Base-by-base conservation (phyloP, 1,284 basidiomycete genomes). In the Sphagnurus paluster region DNA sequence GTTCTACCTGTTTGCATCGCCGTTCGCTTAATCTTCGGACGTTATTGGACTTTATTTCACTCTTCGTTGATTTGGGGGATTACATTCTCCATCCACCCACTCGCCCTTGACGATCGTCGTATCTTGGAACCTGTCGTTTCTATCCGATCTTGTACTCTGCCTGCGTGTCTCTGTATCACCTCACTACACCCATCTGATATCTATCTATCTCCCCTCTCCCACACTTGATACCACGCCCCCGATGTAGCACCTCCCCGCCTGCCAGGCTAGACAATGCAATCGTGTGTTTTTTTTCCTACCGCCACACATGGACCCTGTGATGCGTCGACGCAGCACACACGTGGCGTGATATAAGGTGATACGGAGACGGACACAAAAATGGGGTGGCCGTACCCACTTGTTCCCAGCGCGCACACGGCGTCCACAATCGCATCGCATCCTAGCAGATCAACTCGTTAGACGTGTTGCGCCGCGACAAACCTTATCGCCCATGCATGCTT, bases 111-210 rank as follows among this genome's bases (percentile, higher is more conserved):
- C 30, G 11, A 39, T 41, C 28, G n/a, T n/a, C 24, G 34, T 37
- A 55, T 57, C 56, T 62, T 63, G 58, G 58, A 58, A 54, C 46
- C 50, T 47, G 35, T 51, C 49, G 28, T 53, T 55, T 29, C n/a
- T n/a, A n/a, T n/a, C 41, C 23, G 39, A 39, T 44, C 44, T 57
- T 56, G 55, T 53, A 50, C 51, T 38, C 45, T 43, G 19, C 43
- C 11, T 45, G 36, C 49, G 39, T 52, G 54, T 60, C 56, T 58
- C 59, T 59, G 58, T 56, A 53, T 37, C 17, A 20, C 21, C 13
- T 23, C 17, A 35, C 21, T 34, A 25, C 23, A 23, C 33, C 25
- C 39, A 41, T 42, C 33, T n/a, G 43, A 48, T 45, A 49, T 51
- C 49, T 54, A 19, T 36, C 24, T 46, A 25, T 30, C 28, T 30